Evolutionary conservation across 2,329 filamentous ascomycete species (phyloP), one percentile per base, ranked within the genome.

Genomic region (Pyrenophora graminea): DNA sequence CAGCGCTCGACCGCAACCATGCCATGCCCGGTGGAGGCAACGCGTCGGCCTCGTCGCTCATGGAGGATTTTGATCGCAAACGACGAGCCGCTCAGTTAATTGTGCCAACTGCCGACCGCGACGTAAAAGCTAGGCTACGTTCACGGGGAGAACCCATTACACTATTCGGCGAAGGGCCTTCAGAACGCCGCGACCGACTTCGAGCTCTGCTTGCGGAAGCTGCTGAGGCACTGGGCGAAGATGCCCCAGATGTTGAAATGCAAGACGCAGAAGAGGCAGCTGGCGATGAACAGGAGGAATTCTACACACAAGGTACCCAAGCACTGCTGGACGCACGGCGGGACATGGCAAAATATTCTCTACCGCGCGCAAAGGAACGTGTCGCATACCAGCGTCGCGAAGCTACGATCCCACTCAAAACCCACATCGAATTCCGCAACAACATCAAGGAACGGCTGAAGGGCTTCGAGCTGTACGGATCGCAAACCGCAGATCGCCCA

Each of bases 81-180:
- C 86, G 91, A 67, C 84, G 91, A 67, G 92, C 91, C 9, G 91
- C 91, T 15, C 88, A 89, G 9, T 90, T 97, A 63, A 88, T 89
- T 10, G 94, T 99, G 3, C 94, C 93, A 0, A 99, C 95, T 47
- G 92, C 97, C 71, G 94, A 99, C 78, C 86, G 83, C 55, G 85
- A 89, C 64, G 92, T 99, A 40, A 89, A 91, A 54, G 80, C 85
- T 32, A 61, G 56, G 48, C 52, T 64, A 37, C 86, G 94, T 59
- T 88, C 94, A 66, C 81, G 96, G 58, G 91, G 90, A n/a, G 89
- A 99, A 69, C 94, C 94, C 9, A 86, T 97, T 48, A 99, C 93
- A 0, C 80, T 97, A 0, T 99, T 99, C 60, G 94, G 92, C 51
- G 94, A 99, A 76, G 90, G 90, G 0, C 87, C 87, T 1, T 86